phyloP scores from a whole-genome alignment of 495 filamentous ascomycete species.

The Immersiella caudata region DNA sequence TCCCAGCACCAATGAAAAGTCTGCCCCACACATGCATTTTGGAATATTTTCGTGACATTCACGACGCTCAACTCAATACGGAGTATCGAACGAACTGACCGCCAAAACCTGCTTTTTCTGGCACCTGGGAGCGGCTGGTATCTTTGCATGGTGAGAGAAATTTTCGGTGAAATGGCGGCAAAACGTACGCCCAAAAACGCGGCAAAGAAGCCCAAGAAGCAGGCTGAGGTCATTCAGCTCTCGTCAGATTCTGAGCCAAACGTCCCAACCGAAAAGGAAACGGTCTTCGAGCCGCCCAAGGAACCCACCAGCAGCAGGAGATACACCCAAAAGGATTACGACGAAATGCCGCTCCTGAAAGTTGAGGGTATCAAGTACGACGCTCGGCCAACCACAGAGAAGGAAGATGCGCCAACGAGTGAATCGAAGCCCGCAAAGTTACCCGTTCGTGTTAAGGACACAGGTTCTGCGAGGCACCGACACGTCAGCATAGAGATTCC shows the following conservation, averaged over 20 bases:
- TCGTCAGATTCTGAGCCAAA: constrained; percentile 31
- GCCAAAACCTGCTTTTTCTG: background rate
- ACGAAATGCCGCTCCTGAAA: constrained; percentile 25
- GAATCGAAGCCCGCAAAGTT: constrained; percentile 24
- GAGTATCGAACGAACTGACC: background rate
- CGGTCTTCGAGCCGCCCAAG: background rate
- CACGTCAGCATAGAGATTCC: constrained; percentile 40
- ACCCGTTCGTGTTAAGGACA: constrained; percentile 28
- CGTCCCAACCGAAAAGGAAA: background rate
- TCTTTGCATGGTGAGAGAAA: background rate
- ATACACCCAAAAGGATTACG: constrained; percentile 9
- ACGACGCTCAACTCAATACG: background rate
- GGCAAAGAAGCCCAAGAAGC: constrained; percentile 14
- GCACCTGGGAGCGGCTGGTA: too few relatives aligned
- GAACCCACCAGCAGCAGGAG: background rate
- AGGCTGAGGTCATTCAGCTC: constrained; percentile 28
- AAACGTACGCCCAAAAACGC: constrained; percentile 8
- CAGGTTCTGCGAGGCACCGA: constrained; percentile 27
- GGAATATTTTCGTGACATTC: constrained; percentile 8
- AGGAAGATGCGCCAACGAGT: background rate
- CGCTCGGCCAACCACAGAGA: background rate
- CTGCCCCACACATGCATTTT: constrained; percentile 12
- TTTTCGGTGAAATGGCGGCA: constrained; percentile 11
- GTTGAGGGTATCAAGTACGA: constrained; percentile 20
- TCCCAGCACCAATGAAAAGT: constrained; percentile 10